A percentile compares a stretch with the other conserved stretches of the same genome.
phyloP scores from a whole-genome alignment of 805 yeast genomes.

The Kazachstania viticola region DNA sequence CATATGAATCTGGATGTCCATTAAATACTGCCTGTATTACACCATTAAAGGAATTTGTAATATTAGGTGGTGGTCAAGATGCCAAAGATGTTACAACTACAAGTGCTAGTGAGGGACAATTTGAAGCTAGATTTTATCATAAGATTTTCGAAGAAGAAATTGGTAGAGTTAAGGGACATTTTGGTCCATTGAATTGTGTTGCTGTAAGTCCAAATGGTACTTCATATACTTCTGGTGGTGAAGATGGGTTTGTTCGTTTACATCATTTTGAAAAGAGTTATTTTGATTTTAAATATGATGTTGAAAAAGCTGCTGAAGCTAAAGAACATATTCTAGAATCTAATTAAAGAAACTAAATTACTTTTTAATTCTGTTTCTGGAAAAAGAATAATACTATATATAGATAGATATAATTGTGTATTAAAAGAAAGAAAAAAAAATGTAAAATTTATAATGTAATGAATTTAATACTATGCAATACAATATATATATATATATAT shows the following conservation, averaged over 20 bases:
- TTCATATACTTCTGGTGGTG: slow-evolving; percentile 94
- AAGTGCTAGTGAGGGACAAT: slow-evolving; percentile 83
- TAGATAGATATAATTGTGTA: no score
- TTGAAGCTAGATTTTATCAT: slow-evolving; percentile 93
- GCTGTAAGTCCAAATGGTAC: slow-evolving; percentile 93
- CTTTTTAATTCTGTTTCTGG: no score
- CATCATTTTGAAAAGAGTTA: slow-evolving; percentile 89
- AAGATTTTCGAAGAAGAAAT: slow-evolving; percentile 91
- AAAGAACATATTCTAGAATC: slow-evolving; percentile 24
- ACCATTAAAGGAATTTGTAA: slow-evolving; percentile 81
- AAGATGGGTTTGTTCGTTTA: slow-evolving; percentile 93
- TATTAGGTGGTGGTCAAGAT: slow-evolving; percentile 98
- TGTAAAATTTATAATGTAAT: no score
- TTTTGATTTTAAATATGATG: slow-evolving; percentile 87
- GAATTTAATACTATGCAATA: slow-evolving; percentile 1
- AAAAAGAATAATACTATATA: no score
- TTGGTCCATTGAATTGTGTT: slow-evolving; percentile 92
- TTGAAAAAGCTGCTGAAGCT: slow-evolving; percentile 64
- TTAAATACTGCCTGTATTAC: slow-evolving; percentile 92
- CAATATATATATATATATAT: not conserved
- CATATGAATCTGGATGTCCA: slow-evolving; percentile 80
- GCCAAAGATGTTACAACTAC: slow-evolving; percentile 98
- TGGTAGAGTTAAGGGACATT: slow-evolving; percentile 96
- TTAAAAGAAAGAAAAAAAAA: no score
- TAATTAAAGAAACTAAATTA: no score